These are phyloP conservation scores for Diaporthe caulivora DNA, from an alignment of 2,329 filamentous ascomycete genomes.

Conservation along the genomic window DNA sequence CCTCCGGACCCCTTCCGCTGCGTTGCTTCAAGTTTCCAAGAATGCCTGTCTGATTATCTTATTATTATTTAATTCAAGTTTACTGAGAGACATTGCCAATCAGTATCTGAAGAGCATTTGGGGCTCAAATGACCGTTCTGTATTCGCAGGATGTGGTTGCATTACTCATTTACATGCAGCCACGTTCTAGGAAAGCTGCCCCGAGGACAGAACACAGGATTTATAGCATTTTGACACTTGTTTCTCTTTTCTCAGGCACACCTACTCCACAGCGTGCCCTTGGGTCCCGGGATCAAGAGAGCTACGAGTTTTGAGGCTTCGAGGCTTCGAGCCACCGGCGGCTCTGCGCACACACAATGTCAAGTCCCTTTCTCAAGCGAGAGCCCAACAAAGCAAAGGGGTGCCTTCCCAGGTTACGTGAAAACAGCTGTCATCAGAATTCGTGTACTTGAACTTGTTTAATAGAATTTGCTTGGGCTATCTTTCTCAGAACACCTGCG, in stretches of 20 bases:
- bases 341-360: too few species aligned
- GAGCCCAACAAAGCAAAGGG: background rate
- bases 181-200: background rate
- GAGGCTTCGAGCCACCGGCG: background rate
- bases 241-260: background rate
- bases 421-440: background rate
- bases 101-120: background rate
- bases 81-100: too few species aligned
- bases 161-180: background rate
- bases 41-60: background rate
- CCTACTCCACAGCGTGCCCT: background rate
- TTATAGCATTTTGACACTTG: too few species aligned
- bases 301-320: too few species aligned
- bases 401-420: background rate
- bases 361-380: background rate
- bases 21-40: too few species aligned
- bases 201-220: background rate
- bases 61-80: background rate
- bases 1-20: too few species aligned
- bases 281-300: background rate
- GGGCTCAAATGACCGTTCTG: too few species aligned
- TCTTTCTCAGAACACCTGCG: conserved; percentile 19
- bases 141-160: background rate
- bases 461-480: conserved; percentile 7
- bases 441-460: conserved; percentile 4